A percentile compares a stretch with the other conserved stretches of the same genome.
Conservation (phyloP, 208 protist genomes). For the Naegleria lovaniensis region DNA sequence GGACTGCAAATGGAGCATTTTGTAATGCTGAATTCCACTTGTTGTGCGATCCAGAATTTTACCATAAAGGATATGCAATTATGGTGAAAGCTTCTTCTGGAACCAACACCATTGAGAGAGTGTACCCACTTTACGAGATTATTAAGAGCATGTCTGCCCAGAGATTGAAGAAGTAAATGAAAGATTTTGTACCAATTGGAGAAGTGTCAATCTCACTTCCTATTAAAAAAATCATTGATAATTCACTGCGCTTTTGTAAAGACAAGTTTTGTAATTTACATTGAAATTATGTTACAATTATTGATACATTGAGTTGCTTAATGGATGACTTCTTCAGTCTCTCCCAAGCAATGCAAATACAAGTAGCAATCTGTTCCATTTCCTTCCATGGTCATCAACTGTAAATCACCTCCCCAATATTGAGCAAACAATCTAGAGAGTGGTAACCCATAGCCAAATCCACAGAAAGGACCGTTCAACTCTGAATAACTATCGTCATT, state of each 20-base stretch:
- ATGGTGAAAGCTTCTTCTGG: neutral
- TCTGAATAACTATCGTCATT: neutral
- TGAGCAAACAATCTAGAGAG: slow-evolving; percentile 80
- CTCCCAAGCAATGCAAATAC: slow-evolving; percentile 50
- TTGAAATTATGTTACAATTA: too few species aligned
- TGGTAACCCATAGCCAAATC: slow-evolving; percentile 85
- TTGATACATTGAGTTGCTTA: too few species aligned
- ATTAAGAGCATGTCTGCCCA: too few species aligned
- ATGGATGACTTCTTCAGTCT: neutral
- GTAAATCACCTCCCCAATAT: slow-evolving; percentile 81
- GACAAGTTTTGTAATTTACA: too few species aligned
- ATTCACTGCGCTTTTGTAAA: too few species aligned
- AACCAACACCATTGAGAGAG: neutral
- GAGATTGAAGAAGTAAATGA: too few species aligned
- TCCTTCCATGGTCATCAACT: slow-evolving; percentile 80
- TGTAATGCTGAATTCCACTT: neutral
- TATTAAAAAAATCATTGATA: too few species aligned
- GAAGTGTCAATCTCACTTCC: too few species aligned
- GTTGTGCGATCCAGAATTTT: neutral
- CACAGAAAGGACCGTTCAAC: slow-evolving; percentile 44
- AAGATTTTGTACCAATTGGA: too few species aligned
- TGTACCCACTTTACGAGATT: neutral
- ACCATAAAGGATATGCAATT: neutral
- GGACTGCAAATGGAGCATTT: neutral
- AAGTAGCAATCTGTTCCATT: slow-evolving; percentile 81